Evolutionary conservation across 805 yeast genomes (phyloP).

Genomic region (Isabelozyma pseudorhagii): DNA sequence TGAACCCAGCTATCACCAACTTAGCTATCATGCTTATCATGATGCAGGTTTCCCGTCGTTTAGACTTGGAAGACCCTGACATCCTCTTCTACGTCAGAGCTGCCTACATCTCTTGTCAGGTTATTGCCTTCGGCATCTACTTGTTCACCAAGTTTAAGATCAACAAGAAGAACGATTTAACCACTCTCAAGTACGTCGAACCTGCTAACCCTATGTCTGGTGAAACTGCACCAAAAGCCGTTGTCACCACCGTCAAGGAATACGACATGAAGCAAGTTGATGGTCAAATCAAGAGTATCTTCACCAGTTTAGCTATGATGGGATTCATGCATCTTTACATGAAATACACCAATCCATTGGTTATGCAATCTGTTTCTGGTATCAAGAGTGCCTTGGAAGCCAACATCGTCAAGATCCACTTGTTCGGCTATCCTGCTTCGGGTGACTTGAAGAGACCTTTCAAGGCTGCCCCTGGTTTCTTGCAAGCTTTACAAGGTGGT

Average conservation of each 20-base stretch:
- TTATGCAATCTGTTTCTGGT: slow-evolving; percentile 91
- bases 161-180: slow-evolving; percentile 76
- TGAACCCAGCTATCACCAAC: slow-evolving; percentile 90
- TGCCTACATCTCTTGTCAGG: slow-evolving; percentile 65
- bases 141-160: slow-evolving; percentile 60
- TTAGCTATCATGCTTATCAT: slow-evolving; percentile 87
- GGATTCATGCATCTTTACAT: slow-evolving; percentile 96
- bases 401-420: slow-evolving; percentile 86
- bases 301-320: slow-evolving; percentile 94
- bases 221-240: slow-evolving; percentile 66
- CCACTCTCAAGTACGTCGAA: slow-evolving; percentile 87
- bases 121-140: slow-evolving; percentile 63
- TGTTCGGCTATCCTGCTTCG: slow-evolving; percentile 74
- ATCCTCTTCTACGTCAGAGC: slow-evolving; percentile 72
- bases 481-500: slow-evolving; percentile 63
- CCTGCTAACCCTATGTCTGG: slow-evolving; percentile 81
- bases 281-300: slow-evolving; percentile 73
- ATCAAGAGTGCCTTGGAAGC: slow-evolving; percentile 86
- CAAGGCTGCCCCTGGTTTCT: slow-evolving; percentile 63
- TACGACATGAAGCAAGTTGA: slow-evolving; percentile 89
- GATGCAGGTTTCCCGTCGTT: slow-evolving; percentile 90
- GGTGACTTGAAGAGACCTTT: slow-evolving; percentile 97
- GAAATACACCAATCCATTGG: slow-evolving; percentile 95
- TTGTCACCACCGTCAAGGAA: slow-evolving; percentile 90
- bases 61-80: slow-evolving; percentile 84